These are phyloP conservation scores for Pestalotiopsis sp. DNA, from an alignment of 2,329 filamentous ascomycete species.

Conservation along the genomic window DNA sequence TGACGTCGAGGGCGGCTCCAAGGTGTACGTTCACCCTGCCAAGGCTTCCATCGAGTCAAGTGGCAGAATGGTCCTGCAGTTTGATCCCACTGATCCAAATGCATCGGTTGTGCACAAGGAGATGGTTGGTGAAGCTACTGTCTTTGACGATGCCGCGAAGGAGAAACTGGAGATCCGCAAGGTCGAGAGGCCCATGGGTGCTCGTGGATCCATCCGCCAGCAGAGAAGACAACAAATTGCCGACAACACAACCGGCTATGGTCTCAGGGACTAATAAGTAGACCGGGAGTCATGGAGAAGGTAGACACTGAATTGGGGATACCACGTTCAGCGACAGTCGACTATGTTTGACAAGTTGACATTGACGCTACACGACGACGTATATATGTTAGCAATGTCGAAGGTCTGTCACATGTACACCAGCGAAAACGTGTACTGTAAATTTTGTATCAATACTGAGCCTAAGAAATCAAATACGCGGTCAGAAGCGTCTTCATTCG, in stretches of 20 bases:
- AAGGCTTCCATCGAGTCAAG: conserved; percentile 48
- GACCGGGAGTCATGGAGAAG: not conserved
- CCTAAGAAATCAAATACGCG: not conserved
- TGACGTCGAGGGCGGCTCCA: conserved; percentile 51
- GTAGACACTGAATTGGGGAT: not conserved
- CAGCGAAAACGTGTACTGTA: not conserved
- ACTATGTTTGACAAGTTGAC: not conserved
- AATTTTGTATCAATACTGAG: not conserved
- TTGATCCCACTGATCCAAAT: conserved; percentile 40
- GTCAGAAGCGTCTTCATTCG: not conserved
- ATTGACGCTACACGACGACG: not conserved
- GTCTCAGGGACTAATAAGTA: not conserved
- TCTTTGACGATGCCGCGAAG: conserved; percentile 10
- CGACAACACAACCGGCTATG: not conserved
- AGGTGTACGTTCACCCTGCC: conserved; percentile 51
- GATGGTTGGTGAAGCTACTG: conserved; percentile 11
- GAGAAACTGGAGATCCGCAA: conserved; percentile 5
- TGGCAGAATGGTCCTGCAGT: conserved; percentile 48
- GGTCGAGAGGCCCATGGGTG: not conserved
- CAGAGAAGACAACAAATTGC: not conserved
- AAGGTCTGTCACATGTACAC: not conserved
- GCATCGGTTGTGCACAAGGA: conserved; percentile 18
- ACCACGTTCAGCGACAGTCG: not conserved
- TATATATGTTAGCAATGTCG: not conserved
- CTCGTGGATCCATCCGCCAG: not conserved